Evolutionary conservation across 148 eudicot species (phyloP), one percentile per base, ranked within the genome.

Genomic region (Vaccinium vitisidaea): DNA sequence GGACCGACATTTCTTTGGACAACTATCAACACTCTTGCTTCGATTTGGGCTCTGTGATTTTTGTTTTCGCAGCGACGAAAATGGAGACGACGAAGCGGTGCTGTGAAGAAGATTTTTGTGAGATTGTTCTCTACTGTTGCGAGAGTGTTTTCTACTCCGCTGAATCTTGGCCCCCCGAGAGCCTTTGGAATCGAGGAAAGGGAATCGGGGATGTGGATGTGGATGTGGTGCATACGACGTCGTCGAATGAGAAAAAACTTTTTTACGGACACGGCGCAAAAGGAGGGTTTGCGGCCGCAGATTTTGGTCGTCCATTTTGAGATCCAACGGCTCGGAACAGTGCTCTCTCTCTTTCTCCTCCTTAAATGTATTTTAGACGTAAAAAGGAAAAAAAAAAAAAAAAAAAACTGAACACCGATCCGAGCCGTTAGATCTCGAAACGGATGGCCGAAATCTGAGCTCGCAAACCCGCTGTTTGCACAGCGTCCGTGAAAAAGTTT

Each of bases 1-100:
- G 98, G 70, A 96, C 99, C 83, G 97, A 92, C 99, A 96, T 96
- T 85, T 86, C 83, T 48, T 1, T 5, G 10, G 1, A 55, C 39
- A 0, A 54, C n/a, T 48, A 18, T n/a, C 2, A 75, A 18, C 13
- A 19, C 21, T 16, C 36, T 14, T 16, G 48, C 48, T 48, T 9
- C 79, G 15, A 48, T 46, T 48, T 76, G 79, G 53, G 43, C 23
- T 13, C 81, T 79, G 81, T 23, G 9, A 3, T 6, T 27, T 27
- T 21, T 13, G 36, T 53, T 4, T 23, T 77, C 36, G 50, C 27
- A 1, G 32, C 13, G 77, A 78, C 12, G 43, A 50, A 76, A 77
- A 27, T 11, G 55, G 32, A 49, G 19, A 21, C 56, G 61, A 56
- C 32, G 61, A 56, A 56, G 69, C 39, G 56, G 48, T 18, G 59